Evolutionary conservation across 1,284 basidiomycete genomes (phyloP).

Genomic region (Microbotryomycetes sp.): DNA sequence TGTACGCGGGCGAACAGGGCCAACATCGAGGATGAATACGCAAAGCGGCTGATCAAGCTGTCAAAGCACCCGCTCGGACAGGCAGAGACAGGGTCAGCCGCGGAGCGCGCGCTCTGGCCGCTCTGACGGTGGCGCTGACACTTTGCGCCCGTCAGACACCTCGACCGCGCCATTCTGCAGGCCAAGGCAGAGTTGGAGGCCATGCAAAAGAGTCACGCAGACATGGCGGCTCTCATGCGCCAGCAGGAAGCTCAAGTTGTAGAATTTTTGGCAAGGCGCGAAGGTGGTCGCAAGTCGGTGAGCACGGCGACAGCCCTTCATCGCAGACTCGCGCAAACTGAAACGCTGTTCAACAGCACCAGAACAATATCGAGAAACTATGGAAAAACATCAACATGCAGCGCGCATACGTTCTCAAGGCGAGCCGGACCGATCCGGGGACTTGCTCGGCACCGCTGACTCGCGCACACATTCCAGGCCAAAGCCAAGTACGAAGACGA

Average conservation of each 20-base stretch:
- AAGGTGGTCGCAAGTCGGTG: constrained; percentile 62
- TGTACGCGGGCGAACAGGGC: constrained; percentile 14
- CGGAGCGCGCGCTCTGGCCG: too few relatives aligned
- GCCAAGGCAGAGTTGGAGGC: constrained; percentile 75
- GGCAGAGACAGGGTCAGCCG: constrained; percentile 80
- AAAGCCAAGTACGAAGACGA: constrained; percentile 91
- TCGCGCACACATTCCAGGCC: constrained; percentile 45
- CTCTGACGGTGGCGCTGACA: background rate
- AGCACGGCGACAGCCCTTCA: constrained; percentile 15
- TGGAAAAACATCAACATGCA: constrained; percentile 79
- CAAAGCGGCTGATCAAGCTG: constrained; percentile 75
- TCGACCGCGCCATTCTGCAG: constrained; percentile 31
- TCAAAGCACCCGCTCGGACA: constrained; percentile 68
- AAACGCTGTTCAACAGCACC: constrained; percentile 43
- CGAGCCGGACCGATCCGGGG: constrained; percentile 26
- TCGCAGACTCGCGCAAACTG: background rate
- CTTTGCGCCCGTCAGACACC: constrained; percentile 54
- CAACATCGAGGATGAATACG: constrained; percentile 86
- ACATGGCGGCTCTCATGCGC: constrained; percentile 37
- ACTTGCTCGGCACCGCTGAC: background rate
- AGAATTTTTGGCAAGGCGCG: constrained; percentile 59
- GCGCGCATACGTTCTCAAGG: constrained; percentile 71
- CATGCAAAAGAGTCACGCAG: constrained; percentile 59
- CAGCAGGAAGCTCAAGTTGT: constrained; percentile 61
- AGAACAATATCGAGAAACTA: constrained; percentile 71